Evolutionary conservation across 2,329 filamentous ascomycete species (phyloP).

Genomic region (Nemania diffusa): DNA sequence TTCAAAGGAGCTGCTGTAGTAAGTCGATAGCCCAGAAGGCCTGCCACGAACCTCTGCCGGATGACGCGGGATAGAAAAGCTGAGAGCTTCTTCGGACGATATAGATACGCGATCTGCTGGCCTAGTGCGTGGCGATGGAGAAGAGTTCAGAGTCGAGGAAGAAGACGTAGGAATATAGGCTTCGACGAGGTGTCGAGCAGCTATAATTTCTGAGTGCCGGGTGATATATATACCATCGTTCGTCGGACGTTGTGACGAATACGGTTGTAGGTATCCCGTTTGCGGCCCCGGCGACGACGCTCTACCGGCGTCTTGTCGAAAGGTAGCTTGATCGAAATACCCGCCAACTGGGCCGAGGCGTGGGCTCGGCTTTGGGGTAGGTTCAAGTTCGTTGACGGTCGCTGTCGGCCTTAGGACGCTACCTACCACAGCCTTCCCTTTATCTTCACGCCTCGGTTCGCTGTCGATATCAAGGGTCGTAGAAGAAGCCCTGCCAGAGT

Average conservation of each 20-base stretch:
- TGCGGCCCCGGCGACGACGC: constrained; percentile 39
- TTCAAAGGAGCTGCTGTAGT: constrained; percentile 38
- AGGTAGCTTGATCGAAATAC: constrained; percentile 40
- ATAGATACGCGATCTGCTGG: constrained; percentile 41
- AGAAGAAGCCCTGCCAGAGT: constrained; percentile 42
- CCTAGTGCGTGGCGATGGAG: constrained; percentile 38
- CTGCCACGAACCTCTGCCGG: constrained; percentile 33
- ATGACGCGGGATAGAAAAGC: constrained; percentile 30
- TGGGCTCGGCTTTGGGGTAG: constrained; percentile 44
- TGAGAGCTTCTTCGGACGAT: constrained; percentile 45
- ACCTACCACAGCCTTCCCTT: constrained; percentile 35
- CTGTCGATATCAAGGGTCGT: constrained; percentile 40
- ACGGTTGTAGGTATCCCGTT: constrained; percentile 20
- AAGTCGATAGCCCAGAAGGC: constrained; percentile 26
- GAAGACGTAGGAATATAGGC: constrained; percentile 47
- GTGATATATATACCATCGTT: constrained; percentile 31
- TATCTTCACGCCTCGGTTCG: constrained; percentile 45
- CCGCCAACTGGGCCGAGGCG: constrained; percentile 40
- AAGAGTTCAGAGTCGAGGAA: constrained; percentile 41
- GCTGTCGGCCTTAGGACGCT: constrained; percentile 33
- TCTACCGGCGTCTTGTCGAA: constrained; percentile 23
- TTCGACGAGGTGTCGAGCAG: constrained; percentile 36
- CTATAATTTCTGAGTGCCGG: constrained; percentile 25
- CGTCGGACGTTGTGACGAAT: constrained; percentile 34
- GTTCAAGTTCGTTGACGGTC: constrained; percentile 40